Evolutionary conservation across 768 basidiomycete genomes (phyloP).

Genomic region (Crucibulum laeve): DNA sequence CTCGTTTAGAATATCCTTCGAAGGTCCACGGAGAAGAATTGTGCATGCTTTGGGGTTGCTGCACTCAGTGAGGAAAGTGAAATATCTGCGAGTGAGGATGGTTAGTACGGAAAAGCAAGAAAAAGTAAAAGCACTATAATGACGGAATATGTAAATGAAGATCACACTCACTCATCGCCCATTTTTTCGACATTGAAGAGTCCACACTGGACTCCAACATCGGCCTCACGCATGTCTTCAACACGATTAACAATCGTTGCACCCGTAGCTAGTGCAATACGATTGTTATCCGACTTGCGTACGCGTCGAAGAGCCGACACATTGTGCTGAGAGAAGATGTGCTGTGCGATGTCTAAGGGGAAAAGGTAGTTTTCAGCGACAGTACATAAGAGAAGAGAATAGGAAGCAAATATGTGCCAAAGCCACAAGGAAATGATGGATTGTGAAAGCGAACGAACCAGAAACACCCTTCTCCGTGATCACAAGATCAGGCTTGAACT

Average conservation of each 20-base stretch:
- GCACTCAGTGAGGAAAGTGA: constrained; percentile 95
- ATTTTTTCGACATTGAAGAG: constrained; percentile 97
- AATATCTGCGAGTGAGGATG: constrained; percentile 64
- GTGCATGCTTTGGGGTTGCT: constrained; percentile 92
- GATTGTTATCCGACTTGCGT: constrained; percentile 98
- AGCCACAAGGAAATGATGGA: too few relatives aligned
- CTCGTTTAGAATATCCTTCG: constrained; percentile 97
- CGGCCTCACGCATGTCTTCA: constrained; percentile 89
- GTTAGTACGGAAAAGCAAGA: not conserved
- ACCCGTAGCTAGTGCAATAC: constrained; percentile 91
- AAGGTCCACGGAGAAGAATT: constrained; percentile 94
- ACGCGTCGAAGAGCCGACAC: constrained; percentile 96
- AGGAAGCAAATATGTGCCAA: too few relatives aligned
- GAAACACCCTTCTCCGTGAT: constrained; percentile 98
- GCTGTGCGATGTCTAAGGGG: constrained; percentile 81
- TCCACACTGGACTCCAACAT: constrained; percentile 91
- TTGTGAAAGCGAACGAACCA: constrained; percentile 49
- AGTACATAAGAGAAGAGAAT: too few relatives aligned
- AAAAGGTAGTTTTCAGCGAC: too few relatives aligned
- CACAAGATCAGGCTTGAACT: constrained; percentile 92
- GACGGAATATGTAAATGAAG: constrained; percentile 10
- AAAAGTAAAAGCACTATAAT: constrained; percentile 1
- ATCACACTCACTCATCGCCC: constrained; percentile 75
- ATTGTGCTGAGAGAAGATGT: constrained; percentile 81
- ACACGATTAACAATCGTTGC: constrained; percentile 96